These are phyloP conservation scores for Salvia hispanica DNA, from an alignment of 257 asterid species.

Conservation along the genomic window DNA sequence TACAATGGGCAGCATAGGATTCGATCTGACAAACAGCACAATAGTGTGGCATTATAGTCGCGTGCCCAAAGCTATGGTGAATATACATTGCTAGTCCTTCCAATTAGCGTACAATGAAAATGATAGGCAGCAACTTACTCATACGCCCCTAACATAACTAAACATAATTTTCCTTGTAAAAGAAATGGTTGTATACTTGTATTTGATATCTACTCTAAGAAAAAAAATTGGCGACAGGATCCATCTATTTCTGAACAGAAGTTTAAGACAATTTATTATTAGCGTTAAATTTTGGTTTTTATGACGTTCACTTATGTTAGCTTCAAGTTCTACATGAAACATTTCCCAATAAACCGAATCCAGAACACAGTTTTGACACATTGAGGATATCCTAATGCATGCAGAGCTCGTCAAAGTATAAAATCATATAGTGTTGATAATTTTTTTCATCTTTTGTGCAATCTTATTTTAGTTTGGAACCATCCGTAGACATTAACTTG, in stretches of 20 bases:
- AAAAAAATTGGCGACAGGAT: background rate
- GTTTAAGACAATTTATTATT: background rate
- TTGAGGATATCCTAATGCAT: no score
- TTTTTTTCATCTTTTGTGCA: no score
- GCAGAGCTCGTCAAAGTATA: no score
- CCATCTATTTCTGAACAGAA: background rate
- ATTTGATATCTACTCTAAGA: background rate
- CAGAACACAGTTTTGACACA: no score
- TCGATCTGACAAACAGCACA: background rate
- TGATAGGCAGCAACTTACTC: background rate
- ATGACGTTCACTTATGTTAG: no score
- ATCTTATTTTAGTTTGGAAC: no score
- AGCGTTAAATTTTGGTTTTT: background rate
- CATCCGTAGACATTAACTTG: no score
- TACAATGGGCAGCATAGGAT: background rate
- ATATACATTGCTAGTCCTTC: background rate
- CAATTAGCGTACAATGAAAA: background rate
- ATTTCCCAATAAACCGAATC: no score
- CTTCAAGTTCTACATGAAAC: no score
- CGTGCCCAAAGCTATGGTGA: background rate
- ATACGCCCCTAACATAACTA: background rate
- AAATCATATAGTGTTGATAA: no score
- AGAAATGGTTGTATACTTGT: background rate
- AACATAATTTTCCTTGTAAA: background rate
- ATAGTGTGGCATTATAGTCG: background rate